Percentiles rank a stretch among this genome's conserved stretches.
Conservation (phyloP, 2,329 filamentous ascomycete genomes). For the Allantophomopsis lycopodina region DNA sequence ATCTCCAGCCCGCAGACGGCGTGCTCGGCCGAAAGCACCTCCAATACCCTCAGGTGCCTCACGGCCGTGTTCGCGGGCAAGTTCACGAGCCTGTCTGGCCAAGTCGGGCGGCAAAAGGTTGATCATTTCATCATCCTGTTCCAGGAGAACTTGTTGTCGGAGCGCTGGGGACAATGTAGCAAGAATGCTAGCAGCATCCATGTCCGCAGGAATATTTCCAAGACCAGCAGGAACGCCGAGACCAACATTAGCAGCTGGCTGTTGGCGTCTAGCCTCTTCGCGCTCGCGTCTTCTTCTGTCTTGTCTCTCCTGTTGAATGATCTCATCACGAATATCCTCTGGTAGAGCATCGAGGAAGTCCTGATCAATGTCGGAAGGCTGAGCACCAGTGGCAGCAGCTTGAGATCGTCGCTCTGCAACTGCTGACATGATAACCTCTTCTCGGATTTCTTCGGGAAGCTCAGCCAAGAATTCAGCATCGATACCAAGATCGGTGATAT, state of each 20-base stretch:
- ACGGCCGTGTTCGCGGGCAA: conserved; percentile 29
- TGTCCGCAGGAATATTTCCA: conserved; percentile 44
- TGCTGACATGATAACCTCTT: conserved; percentile 90
- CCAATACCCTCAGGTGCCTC: neutral
- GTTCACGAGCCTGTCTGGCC: conserved; percentile 69
- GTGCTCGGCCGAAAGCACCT: conserved; percentile 19
- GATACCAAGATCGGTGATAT: conserved; percentile 90
- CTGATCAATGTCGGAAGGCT: conserved; percentile 73
- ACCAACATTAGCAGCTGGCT: conserved; percentile 30
- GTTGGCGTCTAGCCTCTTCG: conserved; percentile 62
- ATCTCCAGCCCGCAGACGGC: conserved; percentile 35
- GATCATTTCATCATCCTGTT: conserved; percentile 81
- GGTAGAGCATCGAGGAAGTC: conserved; percentile 92
- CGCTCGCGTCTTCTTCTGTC: conserved; percentile 82
- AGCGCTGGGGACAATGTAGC: conserved; percentile 77
- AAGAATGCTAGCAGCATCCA: conserved; percentile 87
- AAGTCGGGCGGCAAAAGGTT: conserved; percentile 75
- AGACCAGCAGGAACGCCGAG: conserved; percentile 34
- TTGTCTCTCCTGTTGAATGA: conserved; percentile 79
- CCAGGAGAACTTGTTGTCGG: conserved; percentile 75
- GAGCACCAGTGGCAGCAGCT: conserved; percentile 55
- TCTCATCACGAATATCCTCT: conserved; percentile 76
- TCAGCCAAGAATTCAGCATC: conserved; percentile 90
- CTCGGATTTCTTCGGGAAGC: conserved; percentile 91
- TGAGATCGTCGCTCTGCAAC: conserved; percentile 72